Base-by-base conservation (phyloP, 345 rosid species). In the Eutrema heterophyllum region DNA sequence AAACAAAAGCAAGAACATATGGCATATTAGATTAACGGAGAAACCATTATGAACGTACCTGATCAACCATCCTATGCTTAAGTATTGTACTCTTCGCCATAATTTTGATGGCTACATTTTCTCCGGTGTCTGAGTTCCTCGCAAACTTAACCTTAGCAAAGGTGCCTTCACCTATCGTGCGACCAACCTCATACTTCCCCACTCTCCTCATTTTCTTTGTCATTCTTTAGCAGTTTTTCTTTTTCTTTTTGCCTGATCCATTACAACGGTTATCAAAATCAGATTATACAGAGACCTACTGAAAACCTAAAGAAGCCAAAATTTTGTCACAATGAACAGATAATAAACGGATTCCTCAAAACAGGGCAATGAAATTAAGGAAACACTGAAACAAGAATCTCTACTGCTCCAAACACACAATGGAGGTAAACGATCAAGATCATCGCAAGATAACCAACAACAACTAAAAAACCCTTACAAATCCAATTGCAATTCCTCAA, bases 121-220 rank as follows among this genome's bases (percentile, higher is more conserved):
- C 93, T 45, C 98, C 95, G 2, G 90, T 85, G 33, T 85, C 95
- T 26, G 46, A 67, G 72, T 91, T 87, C 78, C 45, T 80, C 1
- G 97, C 98, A 68, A 88, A 94, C 84, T 89, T 94, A 51, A 94
- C 99, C 84, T 94, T 94, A 10, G 99, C 97, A 70, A 94, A 94
- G 40, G 90, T 88, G 10, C 99, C 99, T 80, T 94, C 96, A 3
- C 99, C 99, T 24, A 94, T 69, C 0, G 96, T 91, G 36, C 96
- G 81, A 9, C 97, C 96, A 15, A 94, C 84, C 83, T 94, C 91
- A 62, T 89, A 94, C 76, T 89, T 90, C 10, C 96, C 98, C 11
- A 90, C 73, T 63, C 56, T 91, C 66, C 91, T 83, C 68, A 80
- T 73, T 55, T 72, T 67, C 24, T 73, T 84, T 74, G 56, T 75